phyloP scores from a whole-genome alignment of 164 flowering plant species.

The Euptelea pleiosperma region DNA sequence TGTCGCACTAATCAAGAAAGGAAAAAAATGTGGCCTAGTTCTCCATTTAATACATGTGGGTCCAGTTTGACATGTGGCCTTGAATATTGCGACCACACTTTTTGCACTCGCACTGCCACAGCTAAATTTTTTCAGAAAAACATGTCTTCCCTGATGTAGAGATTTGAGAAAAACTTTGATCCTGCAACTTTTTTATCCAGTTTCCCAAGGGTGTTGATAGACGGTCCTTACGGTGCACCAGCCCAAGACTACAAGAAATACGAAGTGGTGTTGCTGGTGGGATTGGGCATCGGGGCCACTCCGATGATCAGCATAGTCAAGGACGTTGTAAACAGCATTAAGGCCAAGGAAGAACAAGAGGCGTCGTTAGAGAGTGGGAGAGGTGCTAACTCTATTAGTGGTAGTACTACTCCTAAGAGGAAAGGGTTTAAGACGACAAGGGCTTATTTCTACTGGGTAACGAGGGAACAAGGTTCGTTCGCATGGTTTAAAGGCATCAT shows the following conservation, averaged over 20 bases:
- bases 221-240: conserved; percentile 94
- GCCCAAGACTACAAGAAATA: conserved; percentile 94
- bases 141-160: too few species aligned
- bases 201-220: conserved; percentile 74
- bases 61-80: too few species aligned
- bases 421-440: conserved; percentile 35
- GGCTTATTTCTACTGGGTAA: conserved; percentile 69
- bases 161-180: too few species aligned
- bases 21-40: too few species aligned
- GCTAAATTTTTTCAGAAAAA: too few species aligned
- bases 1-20: too few species aligned
- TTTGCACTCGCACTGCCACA: too few species aligned
- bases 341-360: conserved; percentile 39
- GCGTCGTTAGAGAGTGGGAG: conserved; percentile 16
- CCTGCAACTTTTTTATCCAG: too few species aligned
- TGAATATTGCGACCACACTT: too few species aligned
- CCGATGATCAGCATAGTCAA: conserved; percentile 90
- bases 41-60: too few species aligned
- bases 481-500: conserved; percentile 65
- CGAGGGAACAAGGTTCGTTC: conserved; percentile 59
- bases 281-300: conserved; percentile 89
- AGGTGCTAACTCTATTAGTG: background rate
- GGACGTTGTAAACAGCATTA: conserved; percentile 78
- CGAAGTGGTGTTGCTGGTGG: conserved; percentile 80
- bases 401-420: background rate